Evolutionary conservation across 352 stramenopile species (phyloP).

Genomic region (Globisporangium heterothallicum): DNA sequence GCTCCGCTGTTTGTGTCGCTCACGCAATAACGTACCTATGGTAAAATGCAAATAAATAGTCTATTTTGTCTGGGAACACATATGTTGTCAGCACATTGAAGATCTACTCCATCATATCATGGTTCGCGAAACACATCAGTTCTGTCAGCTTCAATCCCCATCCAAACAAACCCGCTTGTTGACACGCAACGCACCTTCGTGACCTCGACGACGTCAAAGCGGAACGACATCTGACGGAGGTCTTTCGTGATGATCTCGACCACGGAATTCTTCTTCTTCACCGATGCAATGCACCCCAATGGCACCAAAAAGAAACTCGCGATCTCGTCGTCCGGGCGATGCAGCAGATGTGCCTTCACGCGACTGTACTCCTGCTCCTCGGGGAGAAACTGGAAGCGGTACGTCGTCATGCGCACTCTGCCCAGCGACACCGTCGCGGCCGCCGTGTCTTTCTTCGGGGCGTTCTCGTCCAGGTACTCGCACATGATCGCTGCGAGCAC

Average conservation of each 20-base stretch:
- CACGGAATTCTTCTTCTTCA: constrained; percentile 77
- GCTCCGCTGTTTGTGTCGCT: too few species aligned
- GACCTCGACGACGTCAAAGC: constrained; percentile 71
- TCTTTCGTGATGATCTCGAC: constrained; percentile 80
- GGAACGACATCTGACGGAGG: constrained; percentile 67
- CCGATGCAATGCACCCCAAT: constrained; percentile 62
- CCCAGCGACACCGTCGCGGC: constrained; percentile 59
- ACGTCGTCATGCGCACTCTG: constrained; percentile 79
- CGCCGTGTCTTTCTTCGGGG: constrained; percentile 50
- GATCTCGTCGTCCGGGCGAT: constrained; percentile 58
- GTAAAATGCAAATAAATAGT: constrained; percentile 85
- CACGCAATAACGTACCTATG: constrained; percentile 36
- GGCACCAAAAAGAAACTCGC: constrained; percentile 73
- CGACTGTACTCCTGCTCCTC: constrained; percentile 55
- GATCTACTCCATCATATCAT: constrained; percentile 32
- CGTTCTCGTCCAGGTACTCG: constrained; percentile 67
- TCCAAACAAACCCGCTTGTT: neutral
- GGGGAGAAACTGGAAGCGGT: constrained; percentile 77
- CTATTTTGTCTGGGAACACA: constrained; percentile 77
- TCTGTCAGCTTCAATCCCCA: neutral
- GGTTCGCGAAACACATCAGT: too few species aligned
- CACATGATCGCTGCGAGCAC: constrained; percentile 68
- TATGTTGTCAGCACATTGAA: constrained; percentile 75
- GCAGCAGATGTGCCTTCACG: constrained; percentile 42
- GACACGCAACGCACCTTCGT: constrained; percentile 28